Percentiles rank a stretch among this genome's conserved stretches.
These are phyloP conservation scores for Yamadazyma olivae DNA, from an alignment of 805 yeast genomes.

Conservation along the genomic window DNA sequence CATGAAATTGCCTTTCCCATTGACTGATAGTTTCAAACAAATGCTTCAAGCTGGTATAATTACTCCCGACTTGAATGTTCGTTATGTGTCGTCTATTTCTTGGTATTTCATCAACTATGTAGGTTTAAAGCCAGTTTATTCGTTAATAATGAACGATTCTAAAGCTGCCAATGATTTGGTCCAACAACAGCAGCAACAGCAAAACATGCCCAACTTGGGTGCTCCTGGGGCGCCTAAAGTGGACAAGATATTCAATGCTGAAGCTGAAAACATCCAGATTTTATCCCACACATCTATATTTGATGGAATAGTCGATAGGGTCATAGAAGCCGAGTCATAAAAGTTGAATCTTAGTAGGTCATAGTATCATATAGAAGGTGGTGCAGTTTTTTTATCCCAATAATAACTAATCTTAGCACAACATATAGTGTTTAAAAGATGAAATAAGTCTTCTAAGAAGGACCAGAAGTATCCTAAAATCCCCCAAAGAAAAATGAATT, in stretches of 20 bases:
- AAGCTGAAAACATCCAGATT: conserved; percentile 73
- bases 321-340: conserved; percentile 16
- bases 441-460: too few relatives aligned
- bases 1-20: conserved; percentile 80
- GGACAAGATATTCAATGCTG: conserved; percentile 59
- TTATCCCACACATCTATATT: conserved; percentile 50
- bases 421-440: too few relatives aligned
- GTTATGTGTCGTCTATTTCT: conserved; percentile 91
- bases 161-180: conserved; percentile 44
- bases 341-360: not conserved
- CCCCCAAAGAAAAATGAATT: too few relatives aligned
- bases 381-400: not conserved
- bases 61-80: conserved; percentile 80
- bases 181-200: conserved; percentile 38
- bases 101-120: conserved; percentile 91
- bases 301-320: conserved; percentile 61
- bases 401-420: too few relatives aligned
- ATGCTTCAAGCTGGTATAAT: conserved; percentile 88
- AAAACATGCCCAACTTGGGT: conserved; percentile 34
- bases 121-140: conserved; percentile 78
- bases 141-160: conserved; percentile 59
- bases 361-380: too few relatives aligned
- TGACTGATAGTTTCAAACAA: conserved; percentile 83
- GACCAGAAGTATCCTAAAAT: too few relatives aligned
- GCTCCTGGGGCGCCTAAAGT: conserved; percentile 64